These are phyloP conservation scores for Xylaria multiplex DNA, from an alignment of 2,329 filamentous ascomycete genomes.

Conservation along the genomic window DNA sequence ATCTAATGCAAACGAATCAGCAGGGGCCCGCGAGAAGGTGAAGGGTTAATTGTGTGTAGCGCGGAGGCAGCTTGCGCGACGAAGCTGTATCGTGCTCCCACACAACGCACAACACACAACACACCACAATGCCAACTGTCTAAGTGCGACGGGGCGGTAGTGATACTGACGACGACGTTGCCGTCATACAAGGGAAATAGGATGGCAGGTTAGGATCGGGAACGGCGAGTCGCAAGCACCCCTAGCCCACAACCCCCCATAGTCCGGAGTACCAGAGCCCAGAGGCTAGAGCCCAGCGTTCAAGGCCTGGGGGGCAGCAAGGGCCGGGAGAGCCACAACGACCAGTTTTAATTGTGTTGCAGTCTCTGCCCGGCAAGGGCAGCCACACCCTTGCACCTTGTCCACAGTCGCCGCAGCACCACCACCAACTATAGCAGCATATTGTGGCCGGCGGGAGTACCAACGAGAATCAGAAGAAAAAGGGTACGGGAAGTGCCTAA, in stretches of 20 bases:
- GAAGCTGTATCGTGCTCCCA: conserved; percentile 52
- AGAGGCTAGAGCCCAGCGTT: conserved; percentile 23
- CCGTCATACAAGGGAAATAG: conserved; percentile 54
- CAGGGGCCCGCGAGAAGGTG: conserved; percentile 46
- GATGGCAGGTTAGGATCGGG: conserved; percentile 54
- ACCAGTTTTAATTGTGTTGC: conserved; percentile 51
- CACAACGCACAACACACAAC: conserved; percentile 45
- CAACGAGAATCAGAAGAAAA: conserved; percentile 39
- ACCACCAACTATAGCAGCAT: conserved; percentile 38
- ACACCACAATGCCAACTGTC: conserved; percentile 42
- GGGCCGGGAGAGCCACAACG: conserved; percentile 49
- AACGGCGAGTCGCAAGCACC: conserved; percentile 50
- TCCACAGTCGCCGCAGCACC: conserved; percentile 43
- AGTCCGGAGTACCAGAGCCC: conserved; percentile 21
- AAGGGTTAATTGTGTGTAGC: conserved; percentile 43
- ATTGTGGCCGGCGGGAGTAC: conserved; percentile 40
- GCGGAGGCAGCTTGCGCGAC: conserved; percentile 49
- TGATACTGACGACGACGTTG: conserved; percentile 56
- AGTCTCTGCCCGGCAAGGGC: conserved; percentile 48
- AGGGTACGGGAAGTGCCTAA: conserved; percentile 39
- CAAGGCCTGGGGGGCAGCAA: conserved; percentile 44
- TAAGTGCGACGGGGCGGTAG: conserved; percentile 48
- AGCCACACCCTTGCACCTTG: conserved; percentile 51
- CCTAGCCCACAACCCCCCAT: conserved; percentile 45
- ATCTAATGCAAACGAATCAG: conserved; percentile 57